Evolutionary conservation across 2,329 filamentous ascomycete genomes (phyloP), one percentile per base, ranked within the genome.

Genomic region (Nectriaceae sp.): DNA sequence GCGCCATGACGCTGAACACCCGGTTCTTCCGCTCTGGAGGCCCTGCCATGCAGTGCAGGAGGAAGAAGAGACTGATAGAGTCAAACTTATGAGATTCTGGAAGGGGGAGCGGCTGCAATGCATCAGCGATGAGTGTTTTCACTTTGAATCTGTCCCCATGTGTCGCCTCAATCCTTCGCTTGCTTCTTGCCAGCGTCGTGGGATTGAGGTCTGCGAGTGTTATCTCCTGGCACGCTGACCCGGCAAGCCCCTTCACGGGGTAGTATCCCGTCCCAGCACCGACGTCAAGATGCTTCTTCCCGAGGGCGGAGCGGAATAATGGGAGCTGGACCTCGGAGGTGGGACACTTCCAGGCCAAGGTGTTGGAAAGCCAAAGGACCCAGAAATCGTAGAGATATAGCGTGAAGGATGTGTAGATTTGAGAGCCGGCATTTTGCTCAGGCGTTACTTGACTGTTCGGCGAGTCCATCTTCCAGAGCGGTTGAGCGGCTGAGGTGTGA

Each of bases 251-350:
- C 11, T 48, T 50, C 21, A 65, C 59, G 1, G 68, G 70, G 41
- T 70, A 72, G 52, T 65, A 74, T 11, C 70, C 71, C 3, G 67
- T 68, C 2, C 66, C 71, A n/a, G 72, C 70, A 41, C 71, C 71
- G 20, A 69, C 59, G 54, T 74, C 70, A 18, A 74, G 65, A 46
- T 73, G 71, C 21, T 59, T 56, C n/a, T 53, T 40, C 5, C 67
- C 64, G 46, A 72, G 65, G 50, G 68, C 57, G 24, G 64, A 56
- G 40, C 49, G 49, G 57, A 70, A 72, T 31, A 71, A 64, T 3
- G 67, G 68, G 3, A 68, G 54, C 11, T 70, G 64, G 11, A 68
- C 41, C 4, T 46, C 41, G 1, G 44, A 44, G 8, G 63, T 66
- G 2, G 68, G 55, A 47, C 69, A 73, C 11, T 47, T 44, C 72